phyloP scores from a whole-genome alignment of 2,329 filamentous ascomycete species.

The Fusarium caatingaense region DNA sequence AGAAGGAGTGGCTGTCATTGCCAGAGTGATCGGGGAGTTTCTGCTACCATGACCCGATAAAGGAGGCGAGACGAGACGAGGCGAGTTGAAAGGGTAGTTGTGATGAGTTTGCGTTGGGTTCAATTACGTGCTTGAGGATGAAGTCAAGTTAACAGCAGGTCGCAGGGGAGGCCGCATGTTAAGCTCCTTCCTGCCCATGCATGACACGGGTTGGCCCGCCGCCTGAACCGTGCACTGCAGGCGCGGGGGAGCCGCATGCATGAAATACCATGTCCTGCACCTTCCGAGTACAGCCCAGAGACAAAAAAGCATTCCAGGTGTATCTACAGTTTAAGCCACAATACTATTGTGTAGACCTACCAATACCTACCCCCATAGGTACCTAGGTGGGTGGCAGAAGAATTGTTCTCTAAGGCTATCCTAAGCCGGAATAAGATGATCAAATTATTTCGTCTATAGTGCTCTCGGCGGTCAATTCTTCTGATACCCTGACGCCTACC shows the following conservation, averaged over 20 bases:
- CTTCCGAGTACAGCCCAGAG: slow-evolving; percentile 1
- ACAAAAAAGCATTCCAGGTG: slow-evolving; percentile 18
- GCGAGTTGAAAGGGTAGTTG: background rate
- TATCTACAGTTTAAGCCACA: slow-evolving; percentile 11
- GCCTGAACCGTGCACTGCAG: slow-evolving; percentile 39
- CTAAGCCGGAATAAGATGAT: too few relatives aligned
- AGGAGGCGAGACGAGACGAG: background rate
- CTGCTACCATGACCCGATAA: slow-evolving; percentile 45
- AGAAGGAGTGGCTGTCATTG: slow-evolving; percentile 46
- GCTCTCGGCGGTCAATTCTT: too few relatives aligned
- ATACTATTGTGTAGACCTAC: background rate
- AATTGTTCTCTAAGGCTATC: too few relatives aligned
- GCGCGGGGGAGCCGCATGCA: slow-evolving; percentile 32
- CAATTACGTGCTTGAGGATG: slow-evolving; percentile 7
- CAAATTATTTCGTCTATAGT: too few relatives aligned
- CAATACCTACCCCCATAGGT: too few relatives aligned
- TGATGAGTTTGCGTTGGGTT: slow-evolving; percentile 8
- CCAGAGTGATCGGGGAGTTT: slow-evolving; percentile 33
- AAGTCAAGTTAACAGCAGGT: slow-evolving; percentile 41
- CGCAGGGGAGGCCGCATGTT: slow-evolving; percentile 40
- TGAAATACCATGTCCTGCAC: slow-evolving; percentile 21
- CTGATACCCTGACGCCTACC: too few relatives aligned
- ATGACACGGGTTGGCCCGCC: slow-evolving; percentile 41
- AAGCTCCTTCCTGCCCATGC: slow-evolving; percentile 34
- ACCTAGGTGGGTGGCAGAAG: too few relatives aligned